Evolutionary conservation across 2,329 filamentous ascomycete genomes (phyloP).

Genomic region (Ascochyta clinopodiicola): DNA sequence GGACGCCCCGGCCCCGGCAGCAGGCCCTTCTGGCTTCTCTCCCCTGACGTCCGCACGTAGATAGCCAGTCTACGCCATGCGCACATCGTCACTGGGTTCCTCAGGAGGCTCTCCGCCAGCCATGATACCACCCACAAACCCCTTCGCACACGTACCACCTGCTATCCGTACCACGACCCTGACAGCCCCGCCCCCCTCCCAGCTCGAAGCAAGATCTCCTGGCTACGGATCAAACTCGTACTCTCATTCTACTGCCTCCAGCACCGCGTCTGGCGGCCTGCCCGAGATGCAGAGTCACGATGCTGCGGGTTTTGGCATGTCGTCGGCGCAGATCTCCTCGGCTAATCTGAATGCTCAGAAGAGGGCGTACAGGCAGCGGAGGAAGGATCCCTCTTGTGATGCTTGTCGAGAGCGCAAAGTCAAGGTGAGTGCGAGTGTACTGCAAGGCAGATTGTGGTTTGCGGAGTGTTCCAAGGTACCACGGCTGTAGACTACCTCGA

Average conservation of each 20-base stretch:
- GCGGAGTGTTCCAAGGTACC: not conserved
- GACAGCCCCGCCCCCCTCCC: slow-evolving; percentile 37
- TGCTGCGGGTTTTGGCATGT: slow-evolving; percentile 50
- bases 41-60: slow-evolving; percentile 22
- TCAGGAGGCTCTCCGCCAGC: slow-evolving; percentile 41
- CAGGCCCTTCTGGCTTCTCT: slow-evolving; percentile 28
- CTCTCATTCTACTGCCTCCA: slow-evolving; percentile 46
- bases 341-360: slow-evolving; percentile 77
- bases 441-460: too few relatives aligned
- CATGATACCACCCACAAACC: slow-evolving; percentile 43
- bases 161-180: slow-evolving; percentile 35
- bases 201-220: slow-evolving; percentile 40
- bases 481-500: too few relatives aligned
- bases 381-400: slow-evolving; percentile 97
- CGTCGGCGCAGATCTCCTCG: slow-evolving; percentile 50
- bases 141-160: slow-evolving; percentile 37
- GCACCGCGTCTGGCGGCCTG: slow-evolving; percentile 41
- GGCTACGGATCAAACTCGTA: slow-evolving; percentile 41
- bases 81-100: slow-evolving; percentile 43
- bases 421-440: slow-evolving; percentile 55
- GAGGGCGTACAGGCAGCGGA: slow-evolving; percentile 88
- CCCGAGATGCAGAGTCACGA: slow-evolving; percentile 41
- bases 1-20: slow-evolving; percentile 6
- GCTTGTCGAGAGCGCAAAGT: slow-evolving; percentile 86
- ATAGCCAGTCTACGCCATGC: slow-evolving; percentile 26